Evolutionary conservation across 2,329 filamentous ascomycete species (phyloP), one percentile per base, ranked within the genome.

Genomic region (Parastagonospora avenae): DNA sequence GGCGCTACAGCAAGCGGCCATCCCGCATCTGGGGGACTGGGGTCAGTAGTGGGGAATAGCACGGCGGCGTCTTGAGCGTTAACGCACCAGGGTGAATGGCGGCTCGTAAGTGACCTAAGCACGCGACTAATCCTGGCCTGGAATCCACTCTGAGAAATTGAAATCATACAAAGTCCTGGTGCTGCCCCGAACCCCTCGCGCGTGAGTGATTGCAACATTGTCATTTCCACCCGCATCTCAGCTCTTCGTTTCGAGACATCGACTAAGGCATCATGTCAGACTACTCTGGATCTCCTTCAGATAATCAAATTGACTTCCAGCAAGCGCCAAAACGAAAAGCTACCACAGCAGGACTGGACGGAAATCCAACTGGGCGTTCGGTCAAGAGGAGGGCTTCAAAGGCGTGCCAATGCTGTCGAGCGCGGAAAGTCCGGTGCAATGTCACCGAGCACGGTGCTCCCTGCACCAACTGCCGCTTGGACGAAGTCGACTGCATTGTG

Each of bases 381-480:
- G 84, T 87, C 46, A 97, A 96, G 77, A 84, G 92, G 67, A 85
- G 92, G 68, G 92, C 92, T n/a, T 91, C 92, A 8, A 90, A 93
- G 63, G 92, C 92, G 14, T 97, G 92, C 73, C 90, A 91, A 56
- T 91, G 89, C 64, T 96, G 92, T 76, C 85, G 92, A 65, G 87
- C 89, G 50, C 86, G 92, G 69, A 97, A 97, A 74, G 92, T 97
- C 36, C 85, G 92, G 50, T 97, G 92, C 78, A 92, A 97, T 77
- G 92, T 96, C 49, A 91, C 94, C 52, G 91, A 96, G 74, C 84
- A 85, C 73, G 88, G 89, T 42, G 88, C 88, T 37, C 91, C 91
- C 1, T 96, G 91, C 74, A 92, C 90, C 48, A 96, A 96, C 74
- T 95, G 91, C 76, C 82, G 90, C 57, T 84, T 89, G 77, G 89